Evolutionary conservation across 2,329 filamentous ascomycete genomes (phyloP).

Genomic region (Cladosporium oxysporum): DNA sequence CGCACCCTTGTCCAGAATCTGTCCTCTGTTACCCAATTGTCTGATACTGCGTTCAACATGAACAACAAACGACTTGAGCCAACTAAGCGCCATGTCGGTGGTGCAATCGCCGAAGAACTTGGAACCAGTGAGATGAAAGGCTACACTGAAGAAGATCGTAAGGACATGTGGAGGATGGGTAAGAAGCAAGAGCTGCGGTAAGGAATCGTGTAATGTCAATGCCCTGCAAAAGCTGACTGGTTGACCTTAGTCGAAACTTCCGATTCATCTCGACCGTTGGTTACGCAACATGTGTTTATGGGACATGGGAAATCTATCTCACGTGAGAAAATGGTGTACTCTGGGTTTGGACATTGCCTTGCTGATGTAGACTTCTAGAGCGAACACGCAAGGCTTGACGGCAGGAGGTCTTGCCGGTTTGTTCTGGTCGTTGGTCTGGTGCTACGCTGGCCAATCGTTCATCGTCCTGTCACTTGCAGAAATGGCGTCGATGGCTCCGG

Average conservation of each 20-base stretch:
- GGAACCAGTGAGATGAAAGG: conserved; percentile 6
- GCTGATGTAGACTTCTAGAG: conserved; percentile 19
- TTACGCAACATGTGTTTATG: conserved; percentile 53
- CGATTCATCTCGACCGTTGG: conserved; percentile 49
- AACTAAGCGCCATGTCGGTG: conserved; percentile 13
- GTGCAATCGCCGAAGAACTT: conserved; percentile 4
- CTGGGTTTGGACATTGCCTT: background rate
- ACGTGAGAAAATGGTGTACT: background rate
- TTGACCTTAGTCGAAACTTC: conserved; percentile 42
- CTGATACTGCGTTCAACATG: background rate
- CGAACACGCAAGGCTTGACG: conserved; percentile 28
- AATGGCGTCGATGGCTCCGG: conserved; percentile 38
- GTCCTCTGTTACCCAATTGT: conserved; percentile 1
- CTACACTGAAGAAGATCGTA: conserved; percentile 34
- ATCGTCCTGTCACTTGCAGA: conserved; percentile 39
- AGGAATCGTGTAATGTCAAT: too few relatives aligned
- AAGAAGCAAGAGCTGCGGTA: conserved; percentile 47
- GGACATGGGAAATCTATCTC: conserved; percentile 52
- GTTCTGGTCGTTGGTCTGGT: conserved; percentile 35
- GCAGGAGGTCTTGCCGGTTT: conserved; percentile 34
- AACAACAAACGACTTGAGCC: background rate
- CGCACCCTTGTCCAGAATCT: background rate
- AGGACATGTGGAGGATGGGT: conserved; percentile 48
- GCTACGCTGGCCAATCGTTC: conserved; percentile 34
- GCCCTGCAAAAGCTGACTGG: background rate